Evolutionary conservation across 1,284 basidiomycete species (phyloP).

Genomic region (Rhodotorula sp.): DNA sequence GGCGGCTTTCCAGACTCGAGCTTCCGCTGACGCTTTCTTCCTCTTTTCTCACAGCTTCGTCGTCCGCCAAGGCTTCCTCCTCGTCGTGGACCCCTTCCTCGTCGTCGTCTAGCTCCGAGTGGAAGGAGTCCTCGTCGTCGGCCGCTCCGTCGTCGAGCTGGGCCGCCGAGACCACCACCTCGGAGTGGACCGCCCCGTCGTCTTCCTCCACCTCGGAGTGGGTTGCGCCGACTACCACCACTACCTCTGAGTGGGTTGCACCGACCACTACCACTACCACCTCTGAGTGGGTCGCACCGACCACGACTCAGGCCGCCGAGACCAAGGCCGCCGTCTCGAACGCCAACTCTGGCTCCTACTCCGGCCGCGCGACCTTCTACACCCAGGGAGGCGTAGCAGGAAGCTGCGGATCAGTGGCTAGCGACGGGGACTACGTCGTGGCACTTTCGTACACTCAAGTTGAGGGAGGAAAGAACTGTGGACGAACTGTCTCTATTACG

Average conservation of each 20-base stretch:
- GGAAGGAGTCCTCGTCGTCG: constrained; percentile 13
- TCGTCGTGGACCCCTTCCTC: neutral
- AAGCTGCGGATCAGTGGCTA: no score
- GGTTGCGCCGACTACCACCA: constrained; percentile 16
- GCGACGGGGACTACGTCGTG: no score
- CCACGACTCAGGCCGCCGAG: constrained; percentile 12
- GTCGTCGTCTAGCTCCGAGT: constrained; percentile 4
- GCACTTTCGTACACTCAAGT: neutral
- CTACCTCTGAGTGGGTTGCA: neutral
- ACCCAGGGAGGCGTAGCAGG: constrained; percentile 40
- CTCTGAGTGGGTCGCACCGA: constrained; percentile 3
- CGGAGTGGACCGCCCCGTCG: constrained; percentile 54
- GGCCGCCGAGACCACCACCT: constrained; percentile 34
- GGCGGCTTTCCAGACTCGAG: no score
- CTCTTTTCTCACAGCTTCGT: neutral
- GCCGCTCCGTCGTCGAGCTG: constrained; percentile 1
- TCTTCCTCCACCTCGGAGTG: constrained; percentile 33
- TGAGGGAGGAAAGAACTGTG: neutral
- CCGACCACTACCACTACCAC: constrained; percentile 13
- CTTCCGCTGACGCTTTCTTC: no score
- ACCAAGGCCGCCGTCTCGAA: neutral
- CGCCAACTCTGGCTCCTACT: constrained; percentile 21
- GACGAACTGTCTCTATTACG: constrained; percentile 23
- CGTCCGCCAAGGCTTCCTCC: constrained; percentile 6
- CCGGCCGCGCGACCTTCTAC: neutral